Base-by-base conservation (phyloP, 805 yeast genomes). In the Kodamaea sagamina region DNA sequence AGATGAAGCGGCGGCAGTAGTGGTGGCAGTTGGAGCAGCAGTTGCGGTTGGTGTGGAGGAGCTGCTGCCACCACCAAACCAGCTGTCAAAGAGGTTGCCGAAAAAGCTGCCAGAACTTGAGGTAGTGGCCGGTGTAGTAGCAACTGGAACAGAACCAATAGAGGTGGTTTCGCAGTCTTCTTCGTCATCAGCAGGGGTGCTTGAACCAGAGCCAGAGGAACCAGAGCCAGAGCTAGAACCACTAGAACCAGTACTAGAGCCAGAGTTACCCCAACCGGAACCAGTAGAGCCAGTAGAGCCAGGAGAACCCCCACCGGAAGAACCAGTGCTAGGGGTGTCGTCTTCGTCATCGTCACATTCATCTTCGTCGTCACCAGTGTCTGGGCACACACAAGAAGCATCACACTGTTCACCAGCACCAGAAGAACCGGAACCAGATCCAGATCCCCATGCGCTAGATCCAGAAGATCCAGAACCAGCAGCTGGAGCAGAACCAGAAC, bases 321-420 rank as follows among this genome's bases (percentile, higher is more conserved):
- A 35, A 8, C 40, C 41, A 25, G 34, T 21, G 10, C 24, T n/a
- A 21, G 38, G 7, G 22, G 39, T 29, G 10, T 29, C 34, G 22
- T 32, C 15, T 19, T 48, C 51, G 18, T 44, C 47, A 22, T 43
- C 48, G 13, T 45, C 44, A 32, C 47, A 54, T 16, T 50, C 52
- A 16, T 50, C 51, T 28, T 41, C 48, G 15, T 42, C 47, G 6
- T 39, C 44, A 11, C 41, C 52, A 29, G 43, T 44, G 15, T 43
- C 51, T 13, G 34, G 37, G 35, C 52, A 48, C 24, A 42, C 26
- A 39, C 50, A 44, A 35, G 40, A 22, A 19, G 51, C 24, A 19
- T 47, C 48, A 42, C 49, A 49, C 19, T 46, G 44, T 34, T 47
- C 47, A 25, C 22, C 29, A 31, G 27, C 18, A 10, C 49, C 52